Conservation (phyloP, 805 yeast genomes). For the Candida yuanshanica region DNA sequence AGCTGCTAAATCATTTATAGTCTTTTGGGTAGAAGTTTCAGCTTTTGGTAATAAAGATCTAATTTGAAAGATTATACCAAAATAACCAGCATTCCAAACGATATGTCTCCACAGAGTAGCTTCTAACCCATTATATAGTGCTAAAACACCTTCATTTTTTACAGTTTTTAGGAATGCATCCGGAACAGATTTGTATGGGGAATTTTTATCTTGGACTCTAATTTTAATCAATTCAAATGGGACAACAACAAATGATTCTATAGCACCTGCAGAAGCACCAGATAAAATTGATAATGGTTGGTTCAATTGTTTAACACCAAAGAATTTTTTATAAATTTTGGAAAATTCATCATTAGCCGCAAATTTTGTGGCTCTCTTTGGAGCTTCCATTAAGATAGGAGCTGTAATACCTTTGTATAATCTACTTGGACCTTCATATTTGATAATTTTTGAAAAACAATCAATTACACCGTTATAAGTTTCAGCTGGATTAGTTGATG, state of each 20-base stretch:
- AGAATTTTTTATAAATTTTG: slow-evolving; percentile 63
- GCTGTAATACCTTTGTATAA: slow-evolving; percentile 93
- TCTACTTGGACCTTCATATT: slow-evolving; percentile 76
- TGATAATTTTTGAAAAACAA: slow-evolving; percentile 76
- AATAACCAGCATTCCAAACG: slow-evolving; percentile 97
- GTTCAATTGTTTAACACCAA: slow-evolving; percentile 64
- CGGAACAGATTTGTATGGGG: slow-evolving; percentile 76
- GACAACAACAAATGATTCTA: slow-evolving; percentile 93
- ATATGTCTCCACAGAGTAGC: slow-evolving; percentile 97
- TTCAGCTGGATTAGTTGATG: slow-evolving; percentile 40
- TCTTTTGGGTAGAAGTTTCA: slow-evolving; percentile 62
- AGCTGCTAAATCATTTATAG: slow-evolving; percentile 80
- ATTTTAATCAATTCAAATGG: slow-evolving; percentile 96
- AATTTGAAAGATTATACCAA: slow-evolving; percentile 89
- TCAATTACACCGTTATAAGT: slow-evolving; percentile 75
- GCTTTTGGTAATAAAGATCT: slow-evolving; percentile 76
- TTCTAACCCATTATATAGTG: slow-evolving; percentile 91
- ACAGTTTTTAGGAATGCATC: slow-evolving; percentile 76
- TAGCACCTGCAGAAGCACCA: slow-evolving; percentile 98
- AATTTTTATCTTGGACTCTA: slow-evolving; percentile 82
- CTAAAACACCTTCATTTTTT: slow-evolving; percentile 68
- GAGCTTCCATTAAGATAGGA: slow-evolving; percentile 98
- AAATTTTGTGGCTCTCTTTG: slow-evolving; percentile 97
- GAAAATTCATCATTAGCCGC: slow-evolving; percentile 99
- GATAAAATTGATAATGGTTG: slow-evolving; percentile 85